Evolutionary conservation across 163 green algal species (phyloP).

Genomic region (Trebouxiophyceae sp.): DNA sequence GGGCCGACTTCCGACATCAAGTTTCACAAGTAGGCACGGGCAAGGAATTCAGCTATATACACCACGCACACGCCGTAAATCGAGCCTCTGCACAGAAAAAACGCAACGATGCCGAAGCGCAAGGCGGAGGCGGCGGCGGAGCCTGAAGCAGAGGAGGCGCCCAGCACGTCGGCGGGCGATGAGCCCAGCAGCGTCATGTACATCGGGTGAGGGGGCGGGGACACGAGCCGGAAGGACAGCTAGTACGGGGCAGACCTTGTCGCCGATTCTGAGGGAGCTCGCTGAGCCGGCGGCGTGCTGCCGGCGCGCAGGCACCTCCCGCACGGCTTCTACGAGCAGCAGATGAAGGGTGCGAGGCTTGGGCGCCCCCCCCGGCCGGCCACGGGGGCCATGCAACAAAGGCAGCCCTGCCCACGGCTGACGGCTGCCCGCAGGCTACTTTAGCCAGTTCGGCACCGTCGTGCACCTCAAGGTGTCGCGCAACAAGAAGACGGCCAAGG

Average conservation of each 20-base stretch:
- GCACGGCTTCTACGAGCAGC: conserved; percentile 94
- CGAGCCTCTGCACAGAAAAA: no score
- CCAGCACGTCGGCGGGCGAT: background rate
- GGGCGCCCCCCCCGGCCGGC: no score
- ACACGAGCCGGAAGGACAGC: no score
- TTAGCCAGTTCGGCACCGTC: conserved; percentile 91
- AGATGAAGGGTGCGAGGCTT: conserved; percentile 88
- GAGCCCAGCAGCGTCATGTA: conserved; percentile 16
- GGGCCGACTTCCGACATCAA: no score
- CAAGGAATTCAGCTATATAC: no score
- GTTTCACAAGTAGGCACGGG: no score
- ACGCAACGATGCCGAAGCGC: no score
- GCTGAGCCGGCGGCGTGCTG: background rate
- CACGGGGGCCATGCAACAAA: background rate
- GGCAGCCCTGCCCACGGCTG: background rate
- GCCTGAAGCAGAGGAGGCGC: background rate
- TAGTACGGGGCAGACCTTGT: background rate
- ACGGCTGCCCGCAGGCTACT: conserved; percentile 65
- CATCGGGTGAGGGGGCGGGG: no score
- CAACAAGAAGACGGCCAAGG: conserved; percentile 82
- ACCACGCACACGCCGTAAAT: no score
- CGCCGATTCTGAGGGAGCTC: background rate
- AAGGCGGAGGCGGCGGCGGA: no score
- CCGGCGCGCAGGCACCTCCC: conserved; percentile 68
- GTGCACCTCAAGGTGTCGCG: conserved; percentile 73